Conservation (phyloP, 129 eudicot species). For the Gnaphalium uliginosum region DNA sequence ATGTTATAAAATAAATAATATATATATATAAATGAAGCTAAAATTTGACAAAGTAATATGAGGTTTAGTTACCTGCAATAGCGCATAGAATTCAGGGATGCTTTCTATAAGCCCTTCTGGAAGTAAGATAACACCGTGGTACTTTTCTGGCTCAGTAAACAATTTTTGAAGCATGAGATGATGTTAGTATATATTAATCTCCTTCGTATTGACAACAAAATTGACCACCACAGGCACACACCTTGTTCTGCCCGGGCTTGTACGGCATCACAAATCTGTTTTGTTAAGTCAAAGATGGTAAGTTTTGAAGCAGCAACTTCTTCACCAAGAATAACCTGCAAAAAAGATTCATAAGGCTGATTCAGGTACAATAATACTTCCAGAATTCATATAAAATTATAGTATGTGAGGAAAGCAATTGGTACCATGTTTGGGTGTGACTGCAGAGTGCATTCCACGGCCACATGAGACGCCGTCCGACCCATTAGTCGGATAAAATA, state of each 20-base stretch:
- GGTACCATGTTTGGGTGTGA: conserved; percentile 94
- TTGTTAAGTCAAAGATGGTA: conserved; percentile 85
- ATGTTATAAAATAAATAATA: too few relatives aligned
- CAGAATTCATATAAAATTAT: neutral
- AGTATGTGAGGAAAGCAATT: neutral
- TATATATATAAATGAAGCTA: too few relatives aligned
- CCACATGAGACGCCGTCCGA: conserved; percentile 95
- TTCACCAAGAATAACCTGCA: conserved; percentile 90
- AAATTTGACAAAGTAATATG: neutral
- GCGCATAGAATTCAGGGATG: conserved; percentile 87
- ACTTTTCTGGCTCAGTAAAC: conserved; percentile 49
- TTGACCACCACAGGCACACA: neutral
- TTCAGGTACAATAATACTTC: neutral
- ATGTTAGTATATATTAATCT: too few relatives aligned
- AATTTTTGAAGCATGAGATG: neutral
- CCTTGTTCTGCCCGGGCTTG: conserved; percentile 89
- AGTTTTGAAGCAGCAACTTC: conserved; percentile 94
- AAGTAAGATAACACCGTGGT: conserved; percentile 89
- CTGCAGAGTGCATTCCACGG: conserved; percentile 94
- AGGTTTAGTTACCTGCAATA: conserved; percentile 57
- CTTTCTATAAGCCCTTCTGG: conserved; percentile 98
- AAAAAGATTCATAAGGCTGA: conserved; percentile 1
- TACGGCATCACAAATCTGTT: conserved; percentile 97
- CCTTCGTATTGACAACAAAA: neutral
- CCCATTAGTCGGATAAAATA: conserved; percentile 96